Base-by-base conservation (phyloP, 176 grass and related monocot genomes). In the Microstegium vimineum region DNA sequence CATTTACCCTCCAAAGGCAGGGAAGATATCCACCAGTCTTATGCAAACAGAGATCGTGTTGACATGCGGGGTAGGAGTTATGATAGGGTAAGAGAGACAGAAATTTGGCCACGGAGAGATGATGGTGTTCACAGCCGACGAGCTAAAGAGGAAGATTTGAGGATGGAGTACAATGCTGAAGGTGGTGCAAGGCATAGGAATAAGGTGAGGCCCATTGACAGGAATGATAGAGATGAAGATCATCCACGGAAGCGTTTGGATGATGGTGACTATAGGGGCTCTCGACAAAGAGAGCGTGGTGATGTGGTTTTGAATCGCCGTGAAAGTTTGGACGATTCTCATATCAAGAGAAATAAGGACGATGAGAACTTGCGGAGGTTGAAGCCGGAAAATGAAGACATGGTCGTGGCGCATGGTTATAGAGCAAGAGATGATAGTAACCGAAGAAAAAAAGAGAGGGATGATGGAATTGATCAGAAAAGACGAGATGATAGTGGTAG, bases 331-430 rank as follows among this genome's bases (percentile, higher is more conserved):
- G 90, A 94, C 62, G 89, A 96, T 83, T 80, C 87, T 76, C 73
- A 89, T 75, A 90, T 93, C 47, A 95, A 94, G 74, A 99, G 89
- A 86, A 89, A 84, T 73, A 95, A 88, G 83, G 93, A 99, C 25
- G 93, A 94, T 62, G 97, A 96, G 82, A 80, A 74, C 60, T 65
- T 80, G 78, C 76, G 88, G 81, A 99, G 91, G 78, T 85, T 85
- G 69, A 95, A 99, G 85, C 43, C 81, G 71, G 93, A 92, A 59
- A 95, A 79, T 84, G 87, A 95, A 73, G 92, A 91, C 34, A 22
- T 34, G 49, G 56, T 51, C 34, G 17, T 34, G 49, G 62, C 49
- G 10, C 90, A 91, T 38, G 65, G 90, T 83, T 77, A 89, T 57
- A 93, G 87, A 79, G 85, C 65, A 72, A 93, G 87, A 69, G 96